Conservation (phyloP, 306 rosid genomes). For the cucumber (Cucumis sativus) region DNA sequence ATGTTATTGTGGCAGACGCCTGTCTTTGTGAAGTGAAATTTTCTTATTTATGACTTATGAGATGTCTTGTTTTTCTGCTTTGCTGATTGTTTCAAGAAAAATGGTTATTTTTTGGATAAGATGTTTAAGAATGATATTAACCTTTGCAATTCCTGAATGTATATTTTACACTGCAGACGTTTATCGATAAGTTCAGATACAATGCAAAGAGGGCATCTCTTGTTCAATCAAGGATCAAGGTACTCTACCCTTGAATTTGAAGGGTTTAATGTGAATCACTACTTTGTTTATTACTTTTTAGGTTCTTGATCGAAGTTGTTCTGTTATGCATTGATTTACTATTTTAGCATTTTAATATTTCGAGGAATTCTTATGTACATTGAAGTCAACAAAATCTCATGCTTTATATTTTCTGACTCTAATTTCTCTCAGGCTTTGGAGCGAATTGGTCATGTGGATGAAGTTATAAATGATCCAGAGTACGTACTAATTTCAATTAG, state of each 20-base stretch:
- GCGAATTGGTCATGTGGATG: constrained; percentile 82
- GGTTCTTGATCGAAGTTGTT: neutral
- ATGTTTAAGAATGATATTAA: neutral
- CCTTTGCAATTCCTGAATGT: neutral
- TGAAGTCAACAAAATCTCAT: neutral
- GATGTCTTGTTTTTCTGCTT: neutral
- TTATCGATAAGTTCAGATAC: constrained; percentile 94
- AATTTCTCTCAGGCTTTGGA: constrained; percentile 62
- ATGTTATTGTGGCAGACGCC: neutral
- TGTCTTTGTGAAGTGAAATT: neutral
- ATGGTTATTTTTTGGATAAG: no score
- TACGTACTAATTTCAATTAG: constrained; percentile 31
- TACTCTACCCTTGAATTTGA: constrained; percentile 9
- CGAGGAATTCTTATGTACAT: neutral
- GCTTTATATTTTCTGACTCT: neutral
- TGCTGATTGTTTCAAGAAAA: neutral
- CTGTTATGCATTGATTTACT: neutral
- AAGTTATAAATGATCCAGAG: constrained; percentile 94
- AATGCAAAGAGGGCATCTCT: constrained; percentile 99
- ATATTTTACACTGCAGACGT: constrained; percentile 38
- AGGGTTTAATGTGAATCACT: neutral
- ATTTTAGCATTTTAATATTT: neutral
- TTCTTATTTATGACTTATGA: neutral
- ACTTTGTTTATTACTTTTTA: neutral
- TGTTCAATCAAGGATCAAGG: constrained; percentile 99